Percentiles rank a stretch among this genome's conserved stretches.
Evolutionary conservation across 768 basidiomycete species (phyloP).

Genomic region (Termitomyces sp.): DNA sequence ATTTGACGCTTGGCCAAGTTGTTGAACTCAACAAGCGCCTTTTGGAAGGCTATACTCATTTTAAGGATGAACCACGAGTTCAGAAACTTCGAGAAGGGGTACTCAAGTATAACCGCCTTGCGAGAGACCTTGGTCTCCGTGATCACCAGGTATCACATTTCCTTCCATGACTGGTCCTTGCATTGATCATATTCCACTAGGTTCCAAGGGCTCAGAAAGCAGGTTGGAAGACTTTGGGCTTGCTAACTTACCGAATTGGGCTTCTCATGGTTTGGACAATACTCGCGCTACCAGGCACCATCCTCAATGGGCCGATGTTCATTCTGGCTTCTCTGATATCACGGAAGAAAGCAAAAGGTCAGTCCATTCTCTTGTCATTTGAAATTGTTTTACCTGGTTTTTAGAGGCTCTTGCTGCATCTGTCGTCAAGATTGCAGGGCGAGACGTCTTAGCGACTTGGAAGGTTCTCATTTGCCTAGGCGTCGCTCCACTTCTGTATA

Average conservation of each 20-base stretch:
- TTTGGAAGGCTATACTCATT: constrained; percentile 87
- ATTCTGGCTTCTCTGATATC: constrained; percentile 85
- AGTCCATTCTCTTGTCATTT: not conserved
- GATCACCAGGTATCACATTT: constrained; percentile 73
- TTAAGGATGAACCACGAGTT: constrained; percentile 89
- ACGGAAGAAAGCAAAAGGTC: constrained; percentile 85
- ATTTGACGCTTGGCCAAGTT: constrained; percentile 91
- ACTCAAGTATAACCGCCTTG: constrained; percentile 81
- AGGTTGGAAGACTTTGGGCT: constrained; percentile 79
- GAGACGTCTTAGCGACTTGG: constrained; percentile 97
- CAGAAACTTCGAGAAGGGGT: constrained; percentile 77
- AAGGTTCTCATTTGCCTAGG: constrained; percentile 93
- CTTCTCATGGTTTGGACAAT: constrained; percentile 78
- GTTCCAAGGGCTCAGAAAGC: constrained; percentile 86
- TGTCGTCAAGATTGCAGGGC: constrained; percentile 90
- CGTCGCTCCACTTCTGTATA: constrained; percentile 83
- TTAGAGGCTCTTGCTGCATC: constrained; percentile 94
- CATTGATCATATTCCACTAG: constrained; percentile 27
- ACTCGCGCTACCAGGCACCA: constrained; percentile 84
- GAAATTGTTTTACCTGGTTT: not conserved
- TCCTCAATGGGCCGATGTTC: constrained; percentile 92
- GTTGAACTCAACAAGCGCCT: constrained; percentile 92
- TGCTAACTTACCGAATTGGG: constrained; percentile 77
- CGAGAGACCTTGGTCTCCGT: constrained; percentile 85
- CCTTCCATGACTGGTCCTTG: not conserved